Evolutionary conservation across 441 rosid genomes (phyloP), one percentile per base, ranked within the genome.

Genomic region (Corymbia calophylla): DNA sequence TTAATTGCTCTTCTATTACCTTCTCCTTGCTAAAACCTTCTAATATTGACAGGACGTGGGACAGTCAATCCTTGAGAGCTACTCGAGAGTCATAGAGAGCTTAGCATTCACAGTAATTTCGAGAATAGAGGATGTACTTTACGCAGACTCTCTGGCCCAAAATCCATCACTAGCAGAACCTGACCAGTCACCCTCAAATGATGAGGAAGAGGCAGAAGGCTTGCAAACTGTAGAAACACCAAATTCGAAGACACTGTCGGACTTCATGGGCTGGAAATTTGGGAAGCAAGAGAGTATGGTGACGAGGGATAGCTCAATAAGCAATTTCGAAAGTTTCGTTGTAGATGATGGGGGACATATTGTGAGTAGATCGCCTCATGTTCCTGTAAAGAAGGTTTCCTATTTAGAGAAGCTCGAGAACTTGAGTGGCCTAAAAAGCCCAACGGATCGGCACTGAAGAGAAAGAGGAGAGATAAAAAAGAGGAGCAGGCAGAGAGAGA

Each of bases 71-170:
- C 93, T 97, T 44, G 99, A 98, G 91, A 96, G 99, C 91, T 98
- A 97, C 91, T 98, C 99, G 7, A 95, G 99, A 91, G 94, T 97
- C 58, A 94, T 98, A 25, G 99, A 98, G 93, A 98, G 98, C 92
- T 95, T 98, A 91, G 99, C 99, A 56, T 96, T 92, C 89, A 96
- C 97, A 3, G 97, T 97, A 14, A 87, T 95, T 93, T 97, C 99
- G 0, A 91, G 97, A 87, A 97, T 98, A 9, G 99, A 97, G 90
- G 99, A 98, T 73, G 99, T 97, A 12, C 95, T 97, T 7, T 92
- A 93, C 54, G 97, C 99, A 6, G 99, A 98, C 92, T 91, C 92
- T 87, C 90, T 92, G 7, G 92, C 94, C 2, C 95, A 90, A 92
- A 95, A 96, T 88, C 97, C 97, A 68, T 88, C 94, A 17, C 93